phyloP scores from a whole-genome alignment of 2,329 filamentous ascomycete genomes.

The Colletotrichum caudatum region DNA sequence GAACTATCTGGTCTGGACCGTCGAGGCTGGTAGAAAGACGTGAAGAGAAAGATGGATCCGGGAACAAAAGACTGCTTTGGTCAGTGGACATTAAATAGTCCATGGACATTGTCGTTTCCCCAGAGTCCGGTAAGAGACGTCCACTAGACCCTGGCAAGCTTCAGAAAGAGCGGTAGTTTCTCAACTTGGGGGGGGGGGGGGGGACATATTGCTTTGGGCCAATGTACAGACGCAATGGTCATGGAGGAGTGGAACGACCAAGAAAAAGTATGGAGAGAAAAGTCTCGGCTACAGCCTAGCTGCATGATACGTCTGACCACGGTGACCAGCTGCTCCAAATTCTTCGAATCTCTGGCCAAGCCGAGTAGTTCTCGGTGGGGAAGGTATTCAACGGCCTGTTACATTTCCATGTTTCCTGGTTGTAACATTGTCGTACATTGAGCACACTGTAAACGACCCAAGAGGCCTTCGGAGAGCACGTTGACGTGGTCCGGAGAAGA shows the following conservation, averaged over 20 bases:
- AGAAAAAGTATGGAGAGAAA: slow-evolving; percentile 20
- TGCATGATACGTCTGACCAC: slow-evolving; percentile 11
- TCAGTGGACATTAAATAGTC: slow-evolving; percentile 6
- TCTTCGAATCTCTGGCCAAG: slow-evolving; percentile 4
- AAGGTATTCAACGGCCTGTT: neutral
- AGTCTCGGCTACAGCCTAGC: slow-evolving; percentile 4
- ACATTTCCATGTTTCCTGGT: neutral
- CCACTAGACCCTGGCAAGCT: neutral
- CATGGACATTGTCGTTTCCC: neutral
- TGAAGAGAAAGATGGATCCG: slow-evolving; percentile 14
- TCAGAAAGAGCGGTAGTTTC: slow-evolving; percentile 18
- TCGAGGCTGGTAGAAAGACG: neutral
- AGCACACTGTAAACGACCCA: neutral
- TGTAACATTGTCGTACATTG: neutral
- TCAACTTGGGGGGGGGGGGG: slow-evolving; percentile 4
- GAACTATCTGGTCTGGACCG: neutral
- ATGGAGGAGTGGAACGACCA: slow-evolving; percentile 38
- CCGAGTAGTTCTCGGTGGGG: slow-evolving; percentile 27
- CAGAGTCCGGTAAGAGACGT: neutral
- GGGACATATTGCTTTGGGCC: slow-evolving; percentile 14
- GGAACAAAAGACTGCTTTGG: neutral
- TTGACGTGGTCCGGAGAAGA: neutral
- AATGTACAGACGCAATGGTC: slow-evolving; percentile 14
- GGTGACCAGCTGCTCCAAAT: neutral
- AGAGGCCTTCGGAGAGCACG: neutral